Evolutionary conservation across 495 filamentous ascomycete species (phyloP), one percentile per base, ranked within the genome.

Genomic region (Penicillium angulare): DNA sequence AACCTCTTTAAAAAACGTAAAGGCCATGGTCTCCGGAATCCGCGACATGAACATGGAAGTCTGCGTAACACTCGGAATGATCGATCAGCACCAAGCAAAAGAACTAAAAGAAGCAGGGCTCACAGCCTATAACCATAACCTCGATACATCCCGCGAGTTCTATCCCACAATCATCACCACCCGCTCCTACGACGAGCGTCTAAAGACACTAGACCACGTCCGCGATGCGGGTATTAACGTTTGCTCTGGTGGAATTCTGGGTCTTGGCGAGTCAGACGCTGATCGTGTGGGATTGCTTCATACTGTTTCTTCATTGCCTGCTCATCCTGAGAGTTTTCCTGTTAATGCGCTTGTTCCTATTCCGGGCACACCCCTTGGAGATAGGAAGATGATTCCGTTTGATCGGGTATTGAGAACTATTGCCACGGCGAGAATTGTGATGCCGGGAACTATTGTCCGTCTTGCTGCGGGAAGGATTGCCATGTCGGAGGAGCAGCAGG

Each of bases 61-160:
- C 17, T 92, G 89, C 66, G 89, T 95, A 9, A 95, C 89, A 9
- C 76, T 95, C 15, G 89, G 89, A 44, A 95, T 95, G 89, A 89
- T 95, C 53, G 86, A 92, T 66, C 73, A 73, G 15, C 68, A 71
- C 50, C 89, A 92, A 69, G 89, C 89, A 23, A 77, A 79, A 64
- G 87, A 91, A 68, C 74, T 95, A 46, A 86, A 85, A 51, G 83
- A 81, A n/a, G 89, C 89, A 1, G 89, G 89, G 0, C 64, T 95
- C 53, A 95, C 89, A 12, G 89, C 89, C 1, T 92, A 92, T 66
- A 92, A 95, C 69, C 89, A 95, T 72, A 95, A 95, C 60, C 74
- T 95, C 43, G 89, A 95, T 65, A 95, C 89, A 3, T 85, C 80
- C n/a, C 79, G 89, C 47, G 89, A 92, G 67, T 86, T 86, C 71